These are phyloP conservation scores for Pichia sp. DNA, from an alignment of 1,139 yeast genomes.

Conservation along the genomic window DNA sequence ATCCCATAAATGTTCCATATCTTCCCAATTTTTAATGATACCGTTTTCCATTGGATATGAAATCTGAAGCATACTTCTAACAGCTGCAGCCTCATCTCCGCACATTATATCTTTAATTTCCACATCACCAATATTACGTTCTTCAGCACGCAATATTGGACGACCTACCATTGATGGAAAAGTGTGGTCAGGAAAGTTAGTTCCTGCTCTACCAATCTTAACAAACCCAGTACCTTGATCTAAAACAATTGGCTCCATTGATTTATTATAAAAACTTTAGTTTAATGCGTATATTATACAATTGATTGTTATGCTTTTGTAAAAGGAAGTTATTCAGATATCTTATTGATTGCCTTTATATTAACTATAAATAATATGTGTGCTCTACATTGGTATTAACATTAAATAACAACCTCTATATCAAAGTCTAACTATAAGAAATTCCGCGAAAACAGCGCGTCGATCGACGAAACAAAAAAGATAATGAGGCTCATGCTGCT, in stretches of 20 bases:
- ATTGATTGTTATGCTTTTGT: too few species aligned
- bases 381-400: too few species aligned
- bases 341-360: too few species aligned
- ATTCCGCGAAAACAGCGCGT: too few species aligned
- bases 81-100: constrained; percentile 92
- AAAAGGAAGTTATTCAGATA: too few species aligned
- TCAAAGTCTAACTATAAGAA: too few species aligned
- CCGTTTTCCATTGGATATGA: constrained; percentile 99
- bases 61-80: constrained; percentile 82
- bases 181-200: constrained; percentile 96
- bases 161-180: constrained; percentile 98
- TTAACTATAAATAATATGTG: too few species aligned
- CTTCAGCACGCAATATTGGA: constrained; percentile 96
- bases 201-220: constrained; percentile 92
- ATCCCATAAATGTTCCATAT: constrained; percentile 98
- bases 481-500: too few species aligned
- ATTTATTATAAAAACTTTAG: too few species aligned
- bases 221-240: constrained; percentile 99
- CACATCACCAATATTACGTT: constrained; percentile 50
- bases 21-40: constrained; percentile 95
- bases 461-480: too few species aligned
- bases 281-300: too few species aligned
- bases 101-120: constrained; percentile 93
- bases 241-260: constrained; percentile 48
- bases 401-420: too few species aligned